phyloP scores from a whole-genome alignment of 129 eudicot species.

The Logfia minima region DNA sequence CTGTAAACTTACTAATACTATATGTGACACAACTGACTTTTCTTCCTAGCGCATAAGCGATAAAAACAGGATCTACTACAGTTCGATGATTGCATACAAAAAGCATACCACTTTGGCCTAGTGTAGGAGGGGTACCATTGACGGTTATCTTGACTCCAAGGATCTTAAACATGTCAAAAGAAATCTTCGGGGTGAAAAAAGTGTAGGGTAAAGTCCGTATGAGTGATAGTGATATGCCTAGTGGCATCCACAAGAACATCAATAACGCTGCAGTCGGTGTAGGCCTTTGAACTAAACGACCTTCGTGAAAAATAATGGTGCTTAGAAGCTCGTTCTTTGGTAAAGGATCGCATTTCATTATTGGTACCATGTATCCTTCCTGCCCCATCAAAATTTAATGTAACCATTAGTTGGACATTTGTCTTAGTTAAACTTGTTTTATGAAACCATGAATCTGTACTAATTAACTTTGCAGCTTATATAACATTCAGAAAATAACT shows the following conservation, averaged over 20 bases:
- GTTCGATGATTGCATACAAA: constrained; percentile 91
- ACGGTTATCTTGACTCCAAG: constrained; percentile 71
- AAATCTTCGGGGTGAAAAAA: constrained; percentile 57
- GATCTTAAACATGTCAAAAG: constrained; percentile 52
- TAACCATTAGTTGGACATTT: background rate
- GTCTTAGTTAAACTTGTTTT: too few species aligned
- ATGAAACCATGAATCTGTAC: too few species aligned
- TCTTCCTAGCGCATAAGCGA: constrained; percentile 68
- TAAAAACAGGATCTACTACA: constrained; percentile 66
- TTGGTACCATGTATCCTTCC: constrained; percentile 81
- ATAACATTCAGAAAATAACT: too few species aligned
- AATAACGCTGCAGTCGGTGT: constrained; percentile 62
- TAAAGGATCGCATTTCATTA: constrained; percentile 49
- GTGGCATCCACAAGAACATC: constrained; percentile 79
- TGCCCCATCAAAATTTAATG: constrained; percentile 30
- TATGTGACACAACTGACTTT: constrained; percentile 79
- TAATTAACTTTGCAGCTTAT: too few species aligned
- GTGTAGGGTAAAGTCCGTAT: constrained; percentile 61
- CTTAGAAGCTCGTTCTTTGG: constrained; percentile 64
- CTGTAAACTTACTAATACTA: constrained; percentile 73
- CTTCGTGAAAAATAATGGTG: constrained; percentile 82
- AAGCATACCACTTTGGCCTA: constrained; percentile 64
- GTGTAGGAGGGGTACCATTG: constrained; percentile 67
- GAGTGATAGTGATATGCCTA: constrained; percentile 65
- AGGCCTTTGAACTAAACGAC: constrained; percentile 78